A percentile compares a stretch with the other conserved stretches of the same genome.
phyloP scores from a whole-genome alignment of 768 basidiomycete genomes.

The Gymnopilus dilepis region DNA sequence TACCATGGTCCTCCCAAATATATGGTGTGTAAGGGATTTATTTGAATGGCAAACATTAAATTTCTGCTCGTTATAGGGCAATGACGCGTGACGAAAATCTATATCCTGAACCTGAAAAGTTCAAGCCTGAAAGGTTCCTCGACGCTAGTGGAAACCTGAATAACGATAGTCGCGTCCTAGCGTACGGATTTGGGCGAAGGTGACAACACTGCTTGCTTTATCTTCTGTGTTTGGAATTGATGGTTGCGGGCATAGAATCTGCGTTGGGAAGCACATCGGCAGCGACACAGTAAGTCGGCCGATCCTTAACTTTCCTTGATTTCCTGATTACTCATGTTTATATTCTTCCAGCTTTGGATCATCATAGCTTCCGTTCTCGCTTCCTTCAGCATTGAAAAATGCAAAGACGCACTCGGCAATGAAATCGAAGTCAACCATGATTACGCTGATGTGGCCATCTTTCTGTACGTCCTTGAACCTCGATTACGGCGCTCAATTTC shows the following conservation, averaged over 20 bases:
- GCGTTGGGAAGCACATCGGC: slow-evolving; percentile 16
- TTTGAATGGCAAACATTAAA: not conserved
- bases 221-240: not conserved
- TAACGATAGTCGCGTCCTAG: slow-evolving; percentile 1
- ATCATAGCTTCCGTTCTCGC: not conserved
- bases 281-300: not conserved
- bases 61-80: slow-evolving; percentile 1
- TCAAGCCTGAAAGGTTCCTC: slow-evolving; percentile 16
- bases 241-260: slow-evolving; percentile 1
- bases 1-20: slow-evolving; percentile 9
- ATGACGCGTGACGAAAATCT: slow-evolving; percentile 14
- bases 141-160: slow-evolving; percentile 6
- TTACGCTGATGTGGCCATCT: not conserved
- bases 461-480: not conserved
- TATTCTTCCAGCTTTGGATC: not conserved
- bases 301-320: not conserved
- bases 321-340: not conserved
- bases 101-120: slow-evolving; percentile 6
- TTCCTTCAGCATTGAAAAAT: not conserved
- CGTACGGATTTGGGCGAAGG: slow-evolving; percentile 9
- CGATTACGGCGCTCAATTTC: not conserved
- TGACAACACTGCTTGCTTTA: not conserved
- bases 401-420: not conserved
- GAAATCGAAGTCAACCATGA: not conserved
- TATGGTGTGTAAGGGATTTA: slow-evolving; percentile 19